These are phyloP conservation scores for Urochloa ruziziensis DNA, from an alignment of 176 grass and related monocot species.

Conservation along the genomic window DNA sequence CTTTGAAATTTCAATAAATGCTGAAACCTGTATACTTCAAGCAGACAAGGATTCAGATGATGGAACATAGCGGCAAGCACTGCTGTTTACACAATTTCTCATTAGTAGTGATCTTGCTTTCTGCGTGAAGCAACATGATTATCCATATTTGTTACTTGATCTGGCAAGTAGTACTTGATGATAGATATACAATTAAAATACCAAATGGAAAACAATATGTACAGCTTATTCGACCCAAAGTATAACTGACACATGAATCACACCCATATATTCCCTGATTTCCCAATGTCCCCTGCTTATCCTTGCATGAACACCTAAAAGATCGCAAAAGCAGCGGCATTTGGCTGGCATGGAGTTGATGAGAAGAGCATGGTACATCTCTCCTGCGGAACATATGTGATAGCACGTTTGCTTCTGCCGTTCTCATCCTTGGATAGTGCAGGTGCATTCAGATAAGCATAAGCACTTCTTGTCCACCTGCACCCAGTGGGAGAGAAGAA, in stretches of 20 bases:
- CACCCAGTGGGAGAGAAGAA: constrained; percentile 36
- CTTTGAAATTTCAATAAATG: neutral
- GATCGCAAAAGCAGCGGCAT: too few relatives aligned
- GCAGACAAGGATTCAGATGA: neutral
- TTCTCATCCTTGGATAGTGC: constrained; percentile 51
- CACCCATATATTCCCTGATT: neutral
- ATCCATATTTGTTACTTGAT: constrained; percentile 9
- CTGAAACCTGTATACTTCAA: neutral
- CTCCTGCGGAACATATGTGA: constrained; percentile 49
- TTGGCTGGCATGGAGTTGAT: neutral
- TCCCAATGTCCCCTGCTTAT: neutral
- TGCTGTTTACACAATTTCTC: neutral
- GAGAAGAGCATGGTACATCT: constrained; percentile 26
- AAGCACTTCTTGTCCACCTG: constrained; percentile 80
- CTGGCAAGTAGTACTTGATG: neutral
- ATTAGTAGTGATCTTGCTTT: neutral
- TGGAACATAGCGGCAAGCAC: neutral
- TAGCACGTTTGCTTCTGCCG: constrained; percentile 8
- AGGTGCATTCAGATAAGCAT: constrained; percentile 62
- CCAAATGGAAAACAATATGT: neutral
- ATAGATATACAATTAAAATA: constrained; percentile 16
- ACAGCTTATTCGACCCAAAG: constrained; percentile 15
- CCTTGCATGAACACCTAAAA: neutral
- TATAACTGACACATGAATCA: neutral
- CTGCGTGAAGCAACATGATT: neutral